Percentiles rank a stretch among this genome's conserved stretches.
Conservation (phyloP, 495 filamentous ascomycete species). For the Clavariopsis aquatica region DNA sequence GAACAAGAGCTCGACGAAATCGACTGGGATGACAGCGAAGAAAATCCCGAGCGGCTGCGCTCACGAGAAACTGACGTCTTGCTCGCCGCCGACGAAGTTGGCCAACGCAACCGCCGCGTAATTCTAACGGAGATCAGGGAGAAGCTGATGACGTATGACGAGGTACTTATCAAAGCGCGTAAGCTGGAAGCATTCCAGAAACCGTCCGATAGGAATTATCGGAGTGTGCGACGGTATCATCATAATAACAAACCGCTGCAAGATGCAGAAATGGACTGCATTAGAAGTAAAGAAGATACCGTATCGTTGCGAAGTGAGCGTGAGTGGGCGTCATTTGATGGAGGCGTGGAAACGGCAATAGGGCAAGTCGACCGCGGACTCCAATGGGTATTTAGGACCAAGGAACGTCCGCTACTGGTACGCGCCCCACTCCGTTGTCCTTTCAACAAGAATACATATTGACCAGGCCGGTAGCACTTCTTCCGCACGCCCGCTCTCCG, state of each 20-base stretch:
- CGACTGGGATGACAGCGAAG: constrained; percentile 38
- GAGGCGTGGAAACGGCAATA: constrained; percentile 43
- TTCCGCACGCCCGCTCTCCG: constrained; percentile 42
- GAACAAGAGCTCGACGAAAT: constrained; percentile 43
- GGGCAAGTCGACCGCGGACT: constrained; percentile 34
- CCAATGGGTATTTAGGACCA: constrained; percentile 22
- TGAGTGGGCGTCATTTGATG: constrained; percentile 49
- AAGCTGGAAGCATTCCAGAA: constrained; percentile 43
- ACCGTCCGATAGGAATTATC: constrained; percentile 45
- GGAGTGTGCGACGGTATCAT: constrained; percentile 45
- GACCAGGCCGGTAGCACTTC: constrained; percentile 2
- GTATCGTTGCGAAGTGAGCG: constrained; percentile 45
- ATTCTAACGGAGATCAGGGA: constrained; percentile 40
- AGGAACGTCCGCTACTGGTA: constrained; percentile 16
- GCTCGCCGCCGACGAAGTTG: constrained; percentile 15
- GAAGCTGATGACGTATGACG: constrained; percentile 45
- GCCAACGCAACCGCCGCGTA: constrained; percentile 30
- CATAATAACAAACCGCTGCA: constrained; percentile 39
- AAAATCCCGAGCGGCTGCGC: constrained; percentile 24
- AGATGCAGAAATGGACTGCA: constrained; percentile 42
- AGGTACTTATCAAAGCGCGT: constrained; percentile 45
- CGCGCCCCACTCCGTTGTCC: background rate
- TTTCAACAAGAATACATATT: too few species aligned
- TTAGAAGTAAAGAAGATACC: constrained; percentile 48
- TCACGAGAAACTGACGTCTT: constrained; percentile 31